A percentile compares a stretch with the other conserved stretches of the same genome.
Evolutionary conservation across 768 basidiomycete genomes (phyloP).

Genomic region (Termitomyces heimii): DNA sequence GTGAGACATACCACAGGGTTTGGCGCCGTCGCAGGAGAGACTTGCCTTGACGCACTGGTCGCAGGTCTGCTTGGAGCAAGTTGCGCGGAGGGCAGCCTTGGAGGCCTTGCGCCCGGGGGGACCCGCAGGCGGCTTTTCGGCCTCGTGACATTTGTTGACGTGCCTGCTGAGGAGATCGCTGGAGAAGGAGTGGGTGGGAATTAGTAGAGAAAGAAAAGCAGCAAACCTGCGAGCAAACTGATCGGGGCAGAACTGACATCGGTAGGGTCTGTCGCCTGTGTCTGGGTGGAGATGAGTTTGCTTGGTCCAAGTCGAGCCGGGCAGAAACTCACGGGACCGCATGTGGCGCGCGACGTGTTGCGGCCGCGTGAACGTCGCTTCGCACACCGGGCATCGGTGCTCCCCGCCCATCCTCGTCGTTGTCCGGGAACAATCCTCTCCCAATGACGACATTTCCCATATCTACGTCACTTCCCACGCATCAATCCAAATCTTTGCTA

Average conservation of each 20-base stretch:
- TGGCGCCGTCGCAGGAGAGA: slow-evolving; percentile 71
- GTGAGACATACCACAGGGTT: slow-evolving; percentile 59
- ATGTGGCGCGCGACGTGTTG: slow-evolving; percentile 88
- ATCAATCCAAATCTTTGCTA: no score
- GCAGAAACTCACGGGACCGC: slow-evolving; percentile 30
- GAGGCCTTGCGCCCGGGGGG: slow-evolving; percentile 57
- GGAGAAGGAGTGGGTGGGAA: not conserved
- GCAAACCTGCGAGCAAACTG: slow-evolving; percentile 78
- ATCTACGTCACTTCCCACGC: slow-evolving; percentile 7
- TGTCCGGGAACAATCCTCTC: not conserved
- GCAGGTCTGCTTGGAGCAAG: slow-evolving; percentile 61
- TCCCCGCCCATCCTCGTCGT: slow-evolving; percentile 58
- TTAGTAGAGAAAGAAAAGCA: slow-evolving; percentile 1
- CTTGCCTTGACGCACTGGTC: slow-evolving; percentile 77
- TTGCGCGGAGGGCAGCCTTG: slow-evolving; percentile 41
- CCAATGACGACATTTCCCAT: slow-evolving; percentile 1
- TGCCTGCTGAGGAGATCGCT: slow-evolving; percentile 84
- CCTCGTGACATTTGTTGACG: slow-evolving; percentile 81
- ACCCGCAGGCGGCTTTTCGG: slow-evolving; percentile 48
- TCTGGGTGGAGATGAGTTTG: slow-evolving; percentile 33
- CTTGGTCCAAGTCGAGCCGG: not conserved
- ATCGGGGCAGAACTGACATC: slow-evolving; percentile 81
- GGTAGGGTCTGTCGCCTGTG: slow-evolving; percentile 86
- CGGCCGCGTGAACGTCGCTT: slow-evolving; percentile 80
- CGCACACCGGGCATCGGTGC: slow-evolving; percentile 83